Percentiles rank a stretch among this genome's conserved stretches.
Conservation (phyloP, 768 basidiomycete genomes). For the Serpula lacrymans region DNA sequence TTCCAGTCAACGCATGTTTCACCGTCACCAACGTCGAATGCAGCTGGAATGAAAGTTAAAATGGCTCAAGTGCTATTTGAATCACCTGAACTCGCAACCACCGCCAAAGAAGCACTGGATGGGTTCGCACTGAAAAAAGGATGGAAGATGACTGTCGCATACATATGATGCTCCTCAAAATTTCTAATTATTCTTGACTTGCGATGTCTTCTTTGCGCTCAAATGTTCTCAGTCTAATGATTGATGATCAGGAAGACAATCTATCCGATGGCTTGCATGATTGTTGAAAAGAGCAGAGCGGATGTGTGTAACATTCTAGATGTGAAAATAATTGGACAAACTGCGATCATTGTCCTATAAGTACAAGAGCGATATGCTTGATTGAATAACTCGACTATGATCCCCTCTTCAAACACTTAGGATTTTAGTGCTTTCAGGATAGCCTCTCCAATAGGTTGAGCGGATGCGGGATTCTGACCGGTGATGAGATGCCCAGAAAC, state of each 20-base stretch:
- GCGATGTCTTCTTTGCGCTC: not conserved
- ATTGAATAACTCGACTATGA: too few species aligned
- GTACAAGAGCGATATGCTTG: too few species aligned
- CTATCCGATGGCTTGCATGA: too few species aligned
- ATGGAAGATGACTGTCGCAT: constrained; percentile 79
- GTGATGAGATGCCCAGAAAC: constrained; percentile 60
- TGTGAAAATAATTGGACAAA: too few species aligned
- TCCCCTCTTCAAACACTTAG: constrained; percentile 4
- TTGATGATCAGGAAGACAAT: not conserved
- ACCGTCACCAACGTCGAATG: constrained; percentile 64
- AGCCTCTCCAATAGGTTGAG: constrained; percentile 51
- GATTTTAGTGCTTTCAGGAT: constrained; percentile 48
- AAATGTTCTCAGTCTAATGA: not conserved
- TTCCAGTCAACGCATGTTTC: constrained; percentile 70
- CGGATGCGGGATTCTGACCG: constrained; percentile 74
- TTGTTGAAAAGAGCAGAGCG: too few species aligned
- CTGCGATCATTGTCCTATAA: too few species aligned
- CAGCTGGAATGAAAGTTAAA: constrained; percentile 66
- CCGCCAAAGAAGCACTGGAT: constrained; percentile 79
- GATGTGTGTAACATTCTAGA: too few species aligned
- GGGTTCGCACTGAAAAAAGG: constrained; percentile 85
- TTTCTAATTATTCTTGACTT: constrained; percentile 10
- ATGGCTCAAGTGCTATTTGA: constrained; percentile 82
- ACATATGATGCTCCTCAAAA: constrained; percentile 47
- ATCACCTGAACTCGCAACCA: constrained; percentile 64